Conservation (phyloP, 1,284 basidiomycete genomes). For the Leucocoprinus gongylophorus region DNA sequence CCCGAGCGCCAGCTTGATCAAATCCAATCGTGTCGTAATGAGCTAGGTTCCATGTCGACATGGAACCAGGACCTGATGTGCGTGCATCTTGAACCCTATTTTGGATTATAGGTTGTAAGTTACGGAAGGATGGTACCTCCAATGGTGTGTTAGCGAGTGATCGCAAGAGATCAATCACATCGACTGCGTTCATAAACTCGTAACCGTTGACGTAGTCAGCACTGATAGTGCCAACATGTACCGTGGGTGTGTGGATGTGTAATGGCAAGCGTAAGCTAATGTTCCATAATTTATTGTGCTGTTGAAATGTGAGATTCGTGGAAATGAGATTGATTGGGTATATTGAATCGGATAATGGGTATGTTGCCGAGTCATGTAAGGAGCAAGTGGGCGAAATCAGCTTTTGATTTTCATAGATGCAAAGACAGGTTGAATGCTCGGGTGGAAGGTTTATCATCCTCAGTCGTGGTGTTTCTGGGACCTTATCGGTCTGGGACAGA, state of each 20-base stretch:
- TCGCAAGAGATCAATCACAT: not conserved
- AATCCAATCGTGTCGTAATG: not conserved
- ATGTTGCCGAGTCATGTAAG: not conserved
- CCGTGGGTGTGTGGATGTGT: not conserved
- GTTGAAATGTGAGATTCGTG: not conserved
- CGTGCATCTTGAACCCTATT: not conserved
- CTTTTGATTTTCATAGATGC: too few species aligned
- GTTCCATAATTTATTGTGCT: not conserved
- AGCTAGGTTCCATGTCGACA: not conserved
- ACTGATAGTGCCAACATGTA: not conserved
- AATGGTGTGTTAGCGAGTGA: not conserved
- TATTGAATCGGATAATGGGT: not conserved
- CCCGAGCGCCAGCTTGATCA: not conserved
- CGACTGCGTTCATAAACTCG: not conserved
- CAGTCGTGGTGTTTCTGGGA: not conserved
- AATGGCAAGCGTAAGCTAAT: not conserved
- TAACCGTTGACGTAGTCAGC: not conserved
- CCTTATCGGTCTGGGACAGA: not conserved
- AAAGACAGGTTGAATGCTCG: not conserved
- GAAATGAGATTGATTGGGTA: not conserved
- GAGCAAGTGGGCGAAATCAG: not conserved
- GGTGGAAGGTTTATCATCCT: not conserved
- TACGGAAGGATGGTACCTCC: not conserved
- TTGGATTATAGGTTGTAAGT: not conserved
- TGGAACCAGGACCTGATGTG: not conserved